A percentile compares a stretch with the other conserved stretches of the same genome.
Conservation (phyloP, 1,284 basidiomycete genomes). For the Porphyrellus sp. region DNA sequence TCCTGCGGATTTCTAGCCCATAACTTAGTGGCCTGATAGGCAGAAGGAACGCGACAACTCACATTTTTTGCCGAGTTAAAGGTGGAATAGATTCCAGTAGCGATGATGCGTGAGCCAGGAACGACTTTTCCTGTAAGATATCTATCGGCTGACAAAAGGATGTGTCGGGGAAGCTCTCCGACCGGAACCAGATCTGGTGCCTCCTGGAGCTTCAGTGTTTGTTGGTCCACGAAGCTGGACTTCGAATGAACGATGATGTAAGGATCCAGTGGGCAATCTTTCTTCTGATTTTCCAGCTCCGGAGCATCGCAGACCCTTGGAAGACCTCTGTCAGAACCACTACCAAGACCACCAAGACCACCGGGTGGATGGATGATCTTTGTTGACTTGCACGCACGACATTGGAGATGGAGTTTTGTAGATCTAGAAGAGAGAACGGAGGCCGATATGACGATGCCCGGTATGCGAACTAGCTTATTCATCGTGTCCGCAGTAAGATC, state of each 20-base stretch:
- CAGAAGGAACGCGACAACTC: slow-evolving; percentile 28
- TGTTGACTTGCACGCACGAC: slow-evolving; percentile 85
- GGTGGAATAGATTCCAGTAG: slow-evolving; percentile 96
- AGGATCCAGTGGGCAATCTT: slow-evolving; percentile 94
- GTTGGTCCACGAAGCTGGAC: slow-evolving; percentile 93
- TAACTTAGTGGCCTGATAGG: slow-evolving; percentile 7
- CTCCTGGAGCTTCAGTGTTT: slow-evolving; percentile 96
- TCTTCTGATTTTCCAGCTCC: slow-evolving; percentile 72
- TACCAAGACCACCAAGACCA: slow-evolving; percentile 84
- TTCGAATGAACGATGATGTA: slow-evolving; percentile 96
- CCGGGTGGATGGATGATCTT: slow-evolving; percentile 79
- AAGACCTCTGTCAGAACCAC: slow-evolving; percentile 75
- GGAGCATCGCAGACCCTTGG: slow-evolving; percentile 84
- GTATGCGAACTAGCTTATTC: slow-evolving; percentile 94
- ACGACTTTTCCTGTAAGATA: slow-evolving; percentile 89
- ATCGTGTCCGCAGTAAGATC: slow-evolving; percentile 91
- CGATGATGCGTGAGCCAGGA: slow-evolving; percentile 91
- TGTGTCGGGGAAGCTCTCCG: slow-evolving; percentile 95
- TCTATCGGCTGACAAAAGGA: slow-evolving; percentile 89
- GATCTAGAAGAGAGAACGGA: slow-evolving; percentile 93
- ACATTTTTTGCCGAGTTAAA: slow-evolving; percentile 86
- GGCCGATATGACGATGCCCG: slow-evolving; percentile 97
- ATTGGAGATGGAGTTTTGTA: slow-evolving; percentile 89
- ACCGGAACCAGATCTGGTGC: slow-evolving; percentile 99
- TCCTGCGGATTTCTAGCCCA: slow-evolving; percentile 64